These are phyloP conservation scores for Zelonia costaricensis DNA, from an alignment of 208 protist genomes.

Conservation along the genomic window DNA sequence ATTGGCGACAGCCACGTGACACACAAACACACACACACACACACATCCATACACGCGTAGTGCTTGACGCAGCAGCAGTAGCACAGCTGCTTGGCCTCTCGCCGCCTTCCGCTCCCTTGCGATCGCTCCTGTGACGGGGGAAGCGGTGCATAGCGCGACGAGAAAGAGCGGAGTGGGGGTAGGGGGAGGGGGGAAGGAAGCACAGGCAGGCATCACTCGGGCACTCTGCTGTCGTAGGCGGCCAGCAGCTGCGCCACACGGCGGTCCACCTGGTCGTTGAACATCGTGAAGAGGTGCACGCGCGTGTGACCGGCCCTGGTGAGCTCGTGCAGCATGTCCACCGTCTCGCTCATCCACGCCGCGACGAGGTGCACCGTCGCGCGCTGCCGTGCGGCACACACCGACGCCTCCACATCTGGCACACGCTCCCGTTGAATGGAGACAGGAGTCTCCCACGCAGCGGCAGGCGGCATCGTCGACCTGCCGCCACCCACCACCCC, in stretches of 20 bases:
- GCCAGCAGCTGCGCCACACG: constrained; percentile 24
- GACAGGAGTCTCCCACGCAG: not conserved
- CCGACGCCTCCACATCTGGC: constrained; percentile 9
- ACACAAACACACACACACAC: not conserved
- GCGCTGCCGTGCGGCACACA: not conserved
- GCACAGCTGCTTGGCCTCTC: too few relatives aligned
- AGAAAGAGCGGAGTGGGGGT: too few relatives aligned
- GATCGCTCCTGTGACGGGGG: too few relatives aligned
- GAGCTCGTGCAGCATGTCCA: constrained; percentile 13
- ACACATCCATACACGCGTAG: not conserved
- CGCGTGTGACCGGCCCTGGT: not conserved
- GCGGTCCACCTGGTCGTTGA: constrained; percentile 20
- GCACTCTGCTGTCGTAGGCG: constrained; percentile 6
- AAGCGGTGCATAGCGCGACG: too few relatives aligned
- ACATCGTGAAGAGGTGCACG: constrained; percentile 27
- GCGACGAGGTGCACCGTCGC: constrained; percentile 7
- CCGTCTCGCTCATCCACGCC: constrained; percentile 20
- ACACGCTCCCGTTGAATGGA: not conserved
- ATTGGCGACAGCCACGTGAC: not conserved
- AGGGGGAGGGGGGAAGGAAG: not conserved
- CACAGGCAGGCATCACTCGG: not conserved
- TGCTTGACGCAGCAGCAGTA: too few relatives aligned
- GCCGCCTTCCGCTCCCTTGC: too few relatives aligned
- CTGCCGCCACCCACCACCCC: too few relatives aligned
- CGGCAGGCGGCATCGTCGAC: not conserved